Evolutionary conservation across 257 asterid species (phyloP).

Genomic region (Solanum chaucha): DNA sequence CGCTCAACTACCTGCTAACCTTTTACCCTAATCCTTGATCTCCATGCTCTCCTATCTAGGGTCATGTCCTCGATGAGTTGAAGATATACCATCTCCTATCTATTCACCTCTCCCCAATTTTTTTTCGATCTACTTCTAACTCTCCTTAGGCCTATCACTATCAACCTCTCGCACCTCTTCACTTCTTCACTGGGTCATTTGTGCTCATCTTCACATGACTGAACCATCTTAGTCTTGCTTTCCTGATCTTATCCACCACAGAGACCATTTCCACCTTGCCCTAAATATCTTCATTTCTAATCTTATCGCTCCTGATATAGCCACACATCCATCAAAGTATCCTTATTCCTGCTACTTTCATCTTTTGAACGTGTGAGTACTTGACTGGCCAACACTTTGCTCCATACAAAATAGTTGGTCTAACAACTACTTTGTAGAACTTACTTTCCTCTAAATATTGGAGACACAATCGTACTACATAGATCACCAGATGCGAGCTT

Average conservation of each 20-base stretch:
- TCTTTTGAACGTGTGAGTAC: no score
- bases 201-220: not conserved
- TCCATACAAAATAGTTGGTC: not conserved
- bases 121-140: not conserved
- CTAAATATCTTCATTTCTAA: not conserved
- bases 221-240: not conserved
- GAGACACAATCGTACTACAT: not conserved
- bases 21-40: not conserved
- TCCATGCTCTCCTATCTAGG: no score
- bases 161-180: not conserved
- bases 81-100: not conserved
- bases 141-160: not conserved
- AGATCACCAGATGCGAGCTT: not conserved
- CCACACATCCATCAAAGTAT: not conserved
- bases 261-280: not conserved
- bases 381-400: not conserved
- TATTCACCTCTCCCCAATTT: not conserved
- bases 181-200: not conserved
- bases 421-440: not conserved
- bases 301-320: not conserved
- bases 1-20: not conserved
- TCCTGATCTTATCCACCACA: not conserved
- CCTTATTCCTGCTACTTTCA: no score
- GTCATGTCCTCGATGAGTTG: not conserved
- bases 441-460: not conserved